Percentiles rank a stretch among this genome's conserved stretches.
Conservation (phyloP, 2,329 filamentous ascomycete genomes). For the Sclerotinia glacialis region DNA sequence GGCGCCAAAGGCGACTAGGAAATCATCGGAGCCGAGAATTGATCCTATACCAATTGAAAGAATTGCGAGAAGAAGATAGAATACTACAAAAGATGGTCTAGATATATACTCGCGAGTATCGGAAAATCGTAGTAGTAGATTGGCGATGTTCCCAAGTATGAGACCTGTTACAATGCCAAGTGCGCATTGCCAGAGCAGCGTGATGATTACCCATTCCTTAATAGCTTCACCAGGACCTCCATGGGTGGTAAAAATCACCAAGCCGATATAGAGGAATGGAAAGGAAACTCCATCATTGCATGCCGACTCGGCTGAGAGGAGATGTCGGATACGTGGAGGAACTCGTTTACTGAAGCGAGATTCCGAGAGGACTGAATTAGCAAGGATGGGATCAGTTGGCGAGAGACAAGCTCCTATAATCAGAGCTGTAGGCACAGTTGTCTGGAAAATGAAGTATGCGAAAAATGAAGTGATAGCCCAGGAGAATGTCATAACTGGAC, state of each 20-base stretch:
- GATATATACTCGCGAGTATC: slow-evolving; percentile 47
- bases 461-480: slow-evolving; percentile 49
- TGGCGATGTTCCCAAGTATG: slow-evolving; percentile 47
- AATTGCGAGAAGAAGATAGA: slow-evolving; percentile 54
- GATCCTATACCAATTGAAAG: slow-evolving; percentile 52
- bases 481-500: slow-evolving; percentile 34
- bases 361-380: slow-evolving; percentile 52
- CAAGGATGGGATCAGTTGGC: slow-evolving; percentile 55
- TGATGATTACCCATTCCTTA: slow-evolving; percentile 53
- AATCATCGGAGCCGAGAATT: slow-evolving; percentile 53
- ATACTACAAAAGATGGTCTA: slow-evolving; percentile 50
- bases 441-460: slow-evolving; percentile 47
- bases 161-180: slow-evolving; percentile 49
- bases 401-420: slow-evolving; percentile 54
- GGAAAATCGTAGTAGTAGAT: slow-evolving; percentile 49
- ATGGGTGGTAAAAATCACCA: slow-evolving; percentile 44
- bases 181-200: slow-evolving; percentile 53
- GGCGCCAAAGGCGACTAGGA: slow-evolving; percentile 55
- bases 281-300: slow-evolving; percentile 57
- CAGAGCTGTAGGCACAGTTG: slow-evolving; percentile 46
- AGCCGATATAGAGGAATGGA: slow-evolving; percentile 54
- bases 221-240: slow-evolving; percentile 42
- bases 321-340: slow-evolving; percentile 49
- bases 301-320: slow-evolving; percentile 53
- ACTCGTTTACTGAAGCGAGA: slow-evolving; percentile 52